Evolutionary conservation across 306 rosid species (phyloP).

Genomic region (Acacia crassicarpa): DNA sequence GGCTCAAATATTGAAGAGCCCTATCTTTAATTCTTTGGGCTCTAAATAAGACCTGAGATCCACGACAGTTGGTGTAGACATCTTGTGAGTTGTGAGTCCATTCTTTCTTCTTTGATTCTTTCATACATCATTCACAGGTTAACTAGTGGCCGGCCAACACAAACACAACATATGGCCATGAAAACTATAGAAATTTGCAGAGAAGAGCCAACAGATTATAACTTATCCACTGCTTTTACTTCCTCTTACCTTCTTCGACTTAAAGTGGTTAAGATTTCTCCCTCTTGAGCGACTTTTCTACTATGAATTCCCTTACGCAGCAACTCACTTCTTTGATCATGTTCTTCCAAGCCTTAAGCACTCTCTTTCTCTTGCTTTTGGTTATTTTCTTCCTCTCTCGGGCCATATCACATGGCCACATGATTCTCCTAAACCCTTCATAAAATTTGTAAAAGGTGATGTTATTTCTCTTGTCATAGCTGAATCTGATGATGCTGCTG

Average conservation of each 20-base stretch:
- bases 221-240: neutral
- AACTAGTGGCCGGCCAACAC: neutral
- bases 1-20: too few species aligned
- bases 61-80: neutral
- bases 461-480: neutral
- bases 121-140: neutral
- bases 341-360: neutral
- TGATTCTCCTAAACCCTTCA: neutral
- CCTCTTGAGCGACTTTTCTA: neutral
- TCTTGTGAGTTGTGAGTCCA: neutral
- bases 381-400: neutral
- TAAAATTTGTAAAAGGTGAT: neutral
- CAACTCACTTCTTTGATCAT: neutral
- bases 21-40: neutral
- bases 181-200: neutral
- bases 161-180: neutral
- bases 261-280: neutral
- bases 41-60: neutral
- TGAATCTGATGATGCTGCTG: neutral
- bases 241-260: neutral
- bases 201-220: neutral
- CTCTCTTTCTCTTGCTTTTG: neutral
- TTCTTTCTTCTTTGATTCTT: neutral
- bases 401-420: neutral
- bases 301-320: neutral